phyloP scores from a whole-genome alignment of 352 stramenopile genomes.

The Phytophthora niederhauseri region DNA sequence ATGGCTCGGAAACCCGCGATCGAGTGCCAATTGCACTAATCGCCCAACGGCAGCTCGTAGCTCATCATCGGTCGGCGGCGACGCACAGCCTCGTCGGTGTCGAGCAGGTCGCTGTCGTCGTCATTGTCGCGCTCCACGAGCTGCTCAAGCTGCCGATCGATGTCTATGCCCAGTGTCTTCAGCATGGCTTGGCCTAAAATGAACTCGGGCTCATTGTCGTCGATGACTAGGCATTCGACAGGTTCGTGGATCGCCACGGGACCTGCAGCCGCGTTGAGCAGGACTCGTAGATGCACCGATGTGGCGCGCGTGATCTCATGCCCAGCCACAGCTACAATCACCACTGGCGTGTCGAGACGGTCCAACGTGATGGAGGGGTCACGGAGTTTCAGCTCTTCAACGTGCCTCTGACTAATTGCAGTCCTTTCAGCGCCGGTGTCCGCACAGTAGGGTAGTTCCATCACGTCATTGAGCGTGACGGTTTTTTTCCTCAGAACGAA shows the following conservation, averaged over 20 bases:
- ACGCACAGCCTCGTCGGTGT: background rate
- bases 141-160: background rate
- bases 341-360: background rate
- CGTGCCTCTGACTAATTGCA: background rate
- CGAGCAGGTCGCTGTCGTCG: background rate
- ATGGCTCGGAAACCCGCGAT: background rate
- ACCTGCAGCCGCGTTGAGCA: background rate
- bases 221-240: background rate
- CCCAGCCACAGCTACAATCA: background rate
- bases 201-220: background rate
- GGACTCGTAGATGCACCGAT: background rate
- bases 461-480: background rate
- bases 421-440: background rate
- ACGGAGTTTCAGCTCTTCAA: background rate
- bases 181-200: background rate
- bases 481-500: background rate
- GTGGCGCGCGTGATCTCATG: background rate
- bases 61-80: background rate
- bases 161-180: background rate
- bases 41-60: background rate
- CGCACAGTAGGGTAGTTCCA: background rate
- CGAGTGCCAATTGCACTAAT: background rate
- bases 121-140: background rate
- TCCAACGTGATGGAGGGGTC: background rate
- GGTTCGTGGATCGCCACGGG: background rate